Conservation (phyloP, 768 basidiomycete species). For the Psilocybe cyanescens region DNA sequence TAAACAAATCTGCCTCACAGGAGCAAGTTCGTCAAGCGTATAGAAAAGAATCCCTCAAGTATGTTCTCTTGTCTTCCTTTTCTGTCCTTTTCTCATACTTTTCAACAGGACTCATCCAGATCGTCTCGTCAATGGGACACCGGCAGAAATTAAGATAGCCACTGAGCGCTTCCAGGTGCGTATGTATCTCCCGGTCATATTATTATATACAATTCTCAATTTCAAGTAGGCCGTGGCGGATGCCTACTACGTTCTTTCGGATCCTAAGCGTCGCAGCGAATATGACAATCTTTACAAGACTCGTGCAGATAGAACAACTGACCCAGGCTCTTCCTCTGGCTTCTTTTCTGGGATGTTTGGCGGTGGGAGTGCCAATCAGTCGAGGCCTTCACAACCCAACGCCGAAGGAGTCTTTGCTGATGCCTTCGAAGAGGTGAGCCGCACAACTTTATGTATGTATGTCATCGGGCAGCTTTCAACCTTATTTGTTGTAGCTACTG, state of each 20-base stretch:
- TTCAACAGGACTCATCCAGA: constrained; percentile 84
- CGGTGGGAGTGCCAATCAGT: constrained; percentile 28
- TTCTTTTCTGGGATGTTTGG: constrained; percentile 82
- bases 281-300: constrained; percentile 73
- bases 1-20: constrained; percentile 59
- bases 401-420: constrained; percentile 85
- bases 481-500: constrained; percentile 51
- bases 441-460: not conserved
- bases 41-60: constrained; percentile 80
- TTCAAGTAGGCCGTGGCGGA: constrained; percentile 77
- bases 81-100: constrained; percentile 1
- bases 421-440: constrained; percentile 85
- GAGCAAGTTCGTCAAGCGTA: constrained; percentile 81
- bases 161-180: constrained; percentile 86
- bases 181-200: not conserved
- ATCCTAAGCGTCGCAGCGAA: constrained; percentile 69
- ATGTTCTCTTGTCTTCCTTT: constrained; percentile 12
- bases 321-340: constrained; percentile 68
- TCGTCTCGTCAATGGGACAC: constrained; percentile 69
- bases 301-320: constrained; percentile 56
- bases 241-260: constrained; percentile 92
- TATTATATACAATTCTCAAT: not conserved
- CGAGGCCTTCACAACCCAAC: constrained; percentile 58
- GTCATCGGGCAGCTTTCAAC: not conserved
- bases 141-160: constrained; percentile 69